Conservation (phyloP, 164 flowering plant genomes). For the Cinnamomum micranthum region DNA sequence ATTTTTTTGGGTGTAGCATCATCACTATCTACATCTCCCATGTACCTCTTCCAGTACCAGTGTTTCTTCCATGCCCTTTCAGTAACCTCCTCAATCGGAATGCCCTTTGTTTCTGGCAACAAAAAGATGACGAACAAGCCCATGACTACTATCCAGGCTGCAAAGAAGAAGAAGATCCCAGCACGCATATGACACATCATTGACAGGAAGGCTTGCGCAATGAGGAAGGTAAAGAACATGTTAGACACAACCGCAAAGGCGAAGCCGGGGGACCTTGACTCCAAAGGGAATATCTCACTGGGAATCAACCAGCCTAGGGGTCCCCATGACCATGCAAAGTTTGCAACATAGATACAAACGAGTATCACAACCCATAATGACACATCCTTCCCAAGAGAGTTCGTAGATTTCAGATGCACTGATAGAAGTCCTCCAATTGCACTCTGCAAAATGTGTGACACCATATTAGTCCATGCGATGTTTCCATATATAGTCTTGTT, state of each 20-base stretch:
- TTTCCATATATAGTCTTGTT: too few species aligned
- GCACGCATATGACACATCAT: conserved; percentile 64
- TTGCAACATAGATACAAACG: conserved; percentile 41
- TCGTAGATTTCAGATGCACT: conserved; percentile 19
- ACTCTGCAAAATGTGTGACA: conserved; percentile 12
- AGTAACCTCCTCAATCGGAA: conserved; percentile 43
- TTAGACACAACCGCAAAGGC: conserved; percentile 65
- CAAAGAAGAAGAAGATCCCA: conserved; percentile 66
- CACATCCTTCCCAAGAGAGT: conserved; percentile 14
- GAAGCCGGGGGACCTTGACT: conserved; percentile 56
- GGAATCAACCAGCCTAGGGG: conserved; percentile 71
- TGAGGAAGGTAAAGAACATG: conserved; percentile 72
- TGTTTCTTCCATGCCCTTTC: conserved; percentile 57
- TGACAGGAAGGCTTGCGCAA: conserved; percentile 70
- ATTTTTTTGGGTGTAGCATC: background rate
- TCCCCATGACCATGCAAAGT: conserved; percentile 72
- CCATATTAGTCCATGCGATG: too few species aligned
- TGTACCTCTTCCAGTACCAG: conserved; percentile 45
- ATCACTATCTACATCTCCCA: conserved; percentile 21
- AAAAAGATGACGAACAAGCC: conserved; percentile 38
- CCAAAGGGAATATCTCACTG: conserved; percentile 55
- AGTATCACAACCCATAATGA: conserved; percentile 37
- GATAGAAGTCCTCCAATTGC: conserved; percentile 34
- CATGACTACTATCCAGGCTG: conserved; percentile 53
- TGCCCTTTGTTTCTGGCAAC: conserved; percentile 53